Conservation (phyloP, 2,329 filamentous ascomycete genomes). For the Daldinia sp. region DNA sequence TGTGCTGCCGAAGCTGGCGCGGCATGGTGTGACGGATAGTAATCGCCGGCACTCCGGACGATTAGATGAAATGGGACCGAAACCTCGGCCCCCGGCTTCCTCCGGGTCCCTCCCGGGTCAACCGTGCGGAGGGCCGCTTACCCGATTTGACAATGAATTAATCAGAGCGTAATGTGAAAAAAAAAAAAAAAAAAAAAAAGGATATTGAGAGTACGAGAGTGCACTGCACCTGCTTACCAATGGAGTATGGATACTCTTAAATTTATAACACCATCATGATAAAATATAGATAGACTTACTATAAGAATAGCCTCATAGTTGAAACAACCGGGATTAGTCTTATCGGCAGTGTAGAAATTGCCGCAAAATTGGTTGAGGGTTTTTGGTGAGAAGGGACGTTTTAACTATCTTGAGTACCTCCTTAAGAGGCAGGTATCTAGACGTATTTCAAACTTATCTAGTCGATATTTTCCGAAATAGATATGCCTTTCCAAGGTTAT, state of each 20-base stretch:
- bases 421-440: background rate
- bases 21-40: conserved; percentile 24
- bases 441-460: too few relatives aligned
- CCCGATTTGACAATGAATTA: conserved; percentile 2
- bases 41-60: conserved; percentile 32
- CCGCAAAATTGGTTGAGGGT: conserved; percentile 28
- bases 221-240: background rate
- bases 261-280: background rate
- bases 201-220: conserved; percentile 3
- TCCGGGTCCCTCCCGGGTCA: conserved; percentile 12
- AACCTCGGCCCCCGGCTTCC: conserved; percentile 34
- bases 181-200: background rate
- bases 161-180: too few relatives aligned
- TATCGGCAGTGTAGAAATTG: conserved; percentile 22
- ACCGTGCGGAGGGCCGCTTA: conserved; percentile 23
- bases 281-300: conserved; percentile 18
- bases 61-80: conserved; percentile 9
- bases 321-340: background rate
- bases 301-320: conserved; percentile 2
- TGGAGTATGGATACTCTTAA: background rate
- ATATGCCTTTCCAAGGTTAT: conserved; percentile 21
- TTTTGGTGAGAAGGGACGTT: conserved; percentile 27
- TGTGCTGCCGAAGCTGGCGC: conserved; percentile 12
- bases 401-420: too few relatives aligned
- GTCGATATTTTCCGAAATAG: background rate